These are phyloP conservation scores for Fusarium sp. DNA, from an alignment of 2,329 filamentous ascomycete species.

Conservation along the genomic window DNA sequence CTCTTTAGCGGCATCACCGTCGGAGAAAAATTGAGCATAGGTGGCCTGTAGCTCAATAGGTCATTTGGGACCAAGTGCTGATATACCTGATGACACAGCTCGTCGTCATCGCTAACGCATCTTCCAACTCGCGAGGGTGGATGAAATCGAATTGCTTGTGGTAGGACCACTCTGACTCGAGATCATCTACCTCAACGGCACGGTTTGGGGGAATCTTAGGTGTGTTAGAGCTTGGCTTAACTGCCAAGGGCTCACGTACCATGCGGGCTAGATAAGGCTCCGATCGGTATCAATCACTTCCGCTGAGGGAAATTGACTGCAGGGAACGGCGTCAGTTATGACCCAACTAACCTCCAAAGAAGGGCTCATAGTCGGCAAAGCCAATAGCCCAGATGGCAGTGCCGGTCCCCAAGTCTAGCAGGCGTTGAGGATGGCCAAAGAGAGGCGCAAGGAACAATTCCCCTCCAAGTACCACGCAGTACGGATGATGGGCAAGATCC, in stretches of 20 bases:
- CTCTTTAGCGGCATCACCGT: slow-evolving; percentile 22
- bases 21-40: slow-evolving; percentile 19
- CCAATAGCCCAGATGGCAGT: slow-evolving; percentile 28
- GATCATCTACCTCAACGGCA: slow-evolving; percentile 28
- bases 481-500: slow-evolving; percentile 32
- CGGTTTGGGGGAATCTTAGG: slow-evolving; percentile 28
- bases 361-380: slow-evolving; percentile 22
- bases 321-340: neutral
- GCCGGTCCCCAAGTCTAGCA: slow-evolving; percentile 15
- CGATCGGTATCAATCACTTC: slow-evolving; percentile 34
- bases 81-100: slow-evolving; percentile 16
- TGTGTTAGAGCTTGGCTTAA: neutral
- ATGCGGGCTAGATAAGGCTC: slow-evolving; percentile 34
- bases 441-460: slow-evolving; percentile 23
- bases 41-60: slow-evolving; percentile 23
- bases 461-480: slow-evolving; percentile 14
- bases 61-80: slow-evolving; percentile 14
- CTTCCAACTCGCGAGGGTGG: slow-evolving; percentile 32
- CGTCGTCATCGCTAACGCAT: slow-evolving; percentile 23
- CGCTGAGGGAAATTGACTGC: slow-evolving; percentile 23
- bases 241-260: slow-evolving; percentile 1
- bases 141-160: slow-evolving; percentile 30
- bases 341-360: neutral
- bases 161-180: slow-evolving; percentile 28
- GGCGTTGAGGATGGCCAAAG: no score